Base-by-base conservation (phyloP, 2,329 filamentous ascomycete genomes). In the Sporothrix inflata region DNA sequence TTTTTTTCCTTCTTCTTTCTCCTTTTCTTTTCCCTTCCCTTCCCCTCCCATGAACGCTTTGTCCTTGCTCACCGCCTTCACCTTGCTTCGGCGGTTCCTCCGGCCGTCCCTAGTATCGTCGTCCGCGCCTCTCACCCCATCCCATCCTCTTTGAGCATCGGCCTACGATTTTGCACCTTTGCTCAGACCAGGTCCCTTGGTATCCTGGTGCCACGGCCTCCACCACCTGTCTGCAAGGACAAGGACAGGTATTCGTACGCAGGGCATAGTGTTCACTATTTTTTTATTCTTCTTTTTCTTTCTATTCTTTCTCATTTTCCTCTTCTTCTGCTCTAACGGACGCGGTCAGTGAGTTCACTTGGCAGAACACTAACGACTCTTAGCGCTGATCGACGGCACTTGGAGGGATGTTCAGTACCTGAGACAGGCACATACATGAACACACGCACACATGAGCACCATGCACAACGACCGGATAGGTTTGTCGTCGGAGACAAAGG, bases 321-420 rank as follows among this genome's bases (percentile, higher is more conserved):
- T 65, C 19, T 27, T 7, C 8, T 40, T 42, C 4, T 69, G 4
- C n/a, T 69, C 51, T 69, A 57, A 57, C 67, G 51, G 67, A 69
- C 67, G 51, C 12, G 67, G 51, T 69, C 67, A 57, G 38, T 34
- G 67, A 69, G 49, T 16, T 42, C 51, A 24, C 67, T 57, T 47
- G 51, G 51, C 2, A 57, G n/a, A 57, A 24, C 67, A 42, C 51
- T 57, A 60, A 57, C 4, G 67, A n/a, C 24, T 38, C n/a, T 69
- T 60, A 69, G 67, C 67, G 67, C 21, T 69, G 67, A 57, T 69
- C 67, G 34, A 69, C 67, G 67, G 67, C 51, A 69, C 51, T 69
- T 69, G 51, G 34, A 38, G 40, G 45, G 21, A 12, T 49, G 38
- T 34, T 45, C 27, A 47, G 49, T 21, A 47, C 51, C 67, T 47